Evolutionary conservation across 768 basidiomycete genomes (phyloP), one percentile per base, ranked within the genome.

Genomic region (Coprinopsis marcescibilis): DNA sequence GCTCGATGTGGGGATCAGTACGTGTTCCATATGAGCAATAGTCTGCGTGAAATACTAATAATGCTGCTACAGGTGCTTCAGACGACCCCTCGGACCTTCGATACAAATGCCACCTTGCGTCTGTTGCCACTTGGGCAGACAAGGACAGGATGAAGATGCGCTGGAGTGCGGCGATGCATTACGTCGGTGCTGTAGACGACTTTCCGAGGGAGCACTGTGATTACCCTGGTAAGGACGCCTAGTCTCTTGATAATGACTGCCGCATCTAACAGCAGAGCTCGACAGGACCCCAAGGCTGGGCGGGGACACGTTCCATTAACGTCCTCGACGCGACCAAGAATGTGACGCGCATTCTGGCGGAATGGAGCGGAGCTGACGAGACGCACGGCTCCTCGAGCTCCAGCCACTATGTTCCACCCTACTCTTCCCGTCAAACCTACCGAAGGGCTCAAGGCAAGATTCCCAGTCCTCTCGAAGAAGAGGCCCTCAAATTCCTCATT

Each of bases 121-220:
- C 83, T 11, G 72, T 95, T 40, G 85, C 95, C 0, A 66, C 86
- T 0, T 99, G 95, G 95, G 92, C 95, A 0, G 93, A 97, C 66
- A 68, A 68, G 35, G 63, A 83, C 36, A 77, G 81, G 43, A 69
- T 60, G 53, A 68, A 67, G 55, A 83, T 81, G 69, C 76, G 79
- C 27, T 89, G 85, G 84, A 86, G 85, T 4, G 81, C 73, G 0
- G 62, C 83, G 0, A 61, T 89, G 55, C 89, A 92, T 65, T 93
- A 89, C 61, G 69, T 91, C 37, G 81, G 80, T 44, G 82, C 83
- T 1, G 56, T 76, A 3, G 82, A 76, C 49, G 94, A 98, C 64
- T 73, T 87, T 55, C 95, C 95, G 0, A 71, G 81, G 1, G 68
- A 83, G 38, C 70, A 70, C 1, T 99, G 95, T 58, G 65, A 67